Evolutionary conservation across 2,329 filamentous ascomycete genomes (phyloP), one percentile per base, ranked within the genome.

Genomic region (Phialemonium atrogriseum): DNA sequence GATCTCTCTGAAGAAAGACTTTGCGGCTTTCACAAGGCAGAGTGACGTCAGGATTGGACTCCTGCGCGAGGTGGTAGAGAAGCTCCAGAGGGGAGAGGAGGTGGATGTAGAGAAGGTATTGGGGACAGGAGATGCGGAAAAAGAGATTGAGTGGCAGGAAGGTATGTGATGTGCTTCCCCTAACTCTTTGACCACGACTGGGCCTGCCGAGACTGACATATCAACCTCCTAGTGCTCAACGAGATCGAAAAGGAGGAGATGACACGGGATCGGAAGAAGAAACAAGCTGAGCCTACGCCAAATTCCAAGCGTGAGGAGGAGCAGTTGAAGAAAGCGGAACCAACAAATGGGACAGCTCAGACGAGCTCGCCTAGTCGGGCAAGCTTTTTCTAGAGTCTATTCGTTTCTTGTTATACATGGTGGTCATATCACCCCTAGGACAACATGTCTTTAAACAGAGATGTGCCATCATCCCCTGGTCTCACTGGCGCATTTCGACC

Each of bases 101-200:
- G 82, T 95, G 13, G 85, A 96, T 55, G 87, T 96, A 3, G 85
- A 91, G 53, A 77, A 76, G 49, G 60, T 78, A 23, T 57, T 98
- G 30, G 89, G 91, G 4, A 84, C 84, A 0, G 87, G 86, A 1
- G 76, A 91, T 48, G 61, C 70, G 25, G 70, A 70, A 42, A 75
- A 74, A 51, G 91, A 98, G 59, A 64, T 70, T 40, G 84, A 87
- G 47, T 98, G 91, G 93, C 83, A 89, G 58, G 79, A 93, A 53
- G 76, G 85, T 83, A 60, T 51, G 70, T 56, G 26, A n/a, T n/a
- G n/a, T n/a, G n/a, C n/a, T n/a, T n/a, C n/a, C n/a, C n/a, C n/a
- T n/a, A n/a, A n/a, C n/a, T n/a, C n/a, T n/a, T n/a, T n/a, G n/a
- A n/a, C n/a, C n/a, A n/a, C n/a, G n/a, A n/a, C n/a, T n/a, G n/a